Evolutionary conservation across 176 grass and related monocot species (phyloP).

Genomic region (Bromus sterilis): DNA sequence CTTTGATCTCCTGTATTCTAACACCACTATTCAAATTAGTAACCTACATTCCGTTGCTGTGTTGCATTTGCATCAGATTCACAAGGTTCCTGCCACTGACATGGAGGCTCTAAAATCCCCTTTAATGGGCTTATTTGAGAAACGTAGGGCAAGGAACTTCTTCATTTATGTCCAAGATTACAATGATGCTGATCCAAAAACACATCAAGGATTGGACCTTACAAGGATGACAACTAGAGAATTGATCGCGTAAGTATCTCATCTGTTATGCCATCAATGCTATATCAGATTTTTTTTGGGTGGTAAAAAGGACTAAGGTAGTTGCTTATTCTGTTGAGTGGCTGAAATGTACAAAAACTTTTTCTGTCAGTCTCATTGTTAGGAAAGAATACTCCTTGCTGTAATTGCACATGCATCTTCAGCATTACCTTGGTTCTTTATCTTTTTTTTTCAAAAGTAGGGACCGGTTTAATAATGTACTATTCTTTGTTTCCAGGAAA

Average conservation of each 20-base stretch:
- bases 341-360: constrained; percentile 8
- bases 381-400: not conserved
- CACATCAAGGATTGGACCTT: constrained; percentile 82
- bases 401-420: not conserved
- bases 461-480: not conserved
- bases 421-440: not conserved
- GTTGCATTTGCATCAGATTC: constrained; percentile 46
- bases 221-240: constrained; percentile 71
- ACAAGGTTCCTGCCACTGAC: constrained; percentile 85
- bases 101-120: constrained; percentile 86
- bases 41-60: not conserved
- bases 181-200: constrained; percentile 72
- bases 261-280: not conserved
- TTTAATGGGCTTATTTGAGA: constrained; percentile 88
- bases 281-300: not conserved
- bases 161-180: constrained; percentile 89
- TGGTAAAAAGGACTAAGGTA: not conserved
- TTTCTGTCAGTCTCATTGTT: not conserved
- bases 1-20: constrained; percentile 5
- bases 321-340: not conserved
- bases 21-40: not conserved
- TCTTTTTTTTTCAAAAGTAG: not conserved
- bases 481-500: constrained; percentile 42
- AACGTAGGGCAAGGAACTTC: constrained; percentile 83
- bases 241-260: constrained; percentile 60